Percentiles rank a stretch among this genome's conserved stretches.
These are phyloP conservation scores for Sarcodon sp. DNA, from an alignment of 768 basidiomycete species.

Conservation along the genomic window DNA sequence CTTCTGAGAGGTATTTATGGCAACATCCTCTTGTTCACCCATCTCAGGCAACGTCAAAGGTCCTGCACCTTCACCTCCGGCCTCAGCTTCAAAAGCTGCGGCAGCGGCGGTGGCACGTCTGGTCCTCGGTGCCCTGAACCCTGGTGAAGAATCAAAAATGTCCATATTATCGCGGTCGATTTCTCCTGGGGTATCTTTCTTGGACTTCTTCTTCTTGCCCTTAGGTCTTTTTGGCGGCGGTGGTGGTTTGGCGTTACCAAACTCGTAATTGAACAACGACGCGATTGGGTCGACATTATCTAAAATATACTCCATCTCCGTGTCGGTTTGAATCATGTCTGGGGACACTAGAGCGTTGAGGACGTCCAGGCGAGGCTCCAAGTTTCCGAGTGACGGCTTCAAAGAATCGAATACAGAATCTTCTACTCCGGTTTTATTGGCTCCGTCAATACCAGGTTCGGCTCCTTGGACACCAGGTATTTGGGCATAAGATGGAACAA, in stretches of 20 bases:
- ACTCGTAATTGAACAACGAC: constrained; percentile 57
- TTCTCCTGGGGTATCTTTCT: neutral
- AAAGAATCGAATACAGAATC: neutral
- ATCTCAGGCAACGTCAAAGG: constrained; percentile 1
- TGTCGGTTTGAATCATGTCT: constrained; percentile 37
- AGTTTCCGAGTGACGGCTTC: constrained; percentile 38
- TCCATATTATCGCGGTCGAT: neutral
- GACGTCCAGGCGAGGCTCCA: constrained; percentile 55
- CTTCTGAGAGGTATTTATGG: constrained; percentile 6
- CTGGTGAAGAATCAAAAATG: constrained; percentile 26
- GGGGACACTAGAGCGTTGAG: constrained; percentile 42
- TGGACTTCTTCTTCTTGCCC: constrained; percentile 5
- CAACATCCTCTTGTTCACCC: constrained; percentile 1
- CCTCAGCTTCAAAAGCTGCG: constrained; percentile 31
- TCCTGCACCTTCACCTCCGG: constrained; percentile 5
- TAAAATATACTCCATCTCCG: constrained; percentile 27
- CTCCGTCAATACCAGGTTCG: neutral
- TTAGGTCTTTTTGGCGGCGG: constrained; percentile 33
- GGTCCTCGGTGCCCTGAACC: constrained; percentile 37
- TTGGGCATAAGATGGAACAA: constrained; percentile 4
- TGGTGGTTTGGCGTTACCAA: constrained; percentile 47
- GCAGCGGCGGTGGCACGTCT: constrained; percentile 28
- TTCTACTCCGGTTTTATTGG: neutral
- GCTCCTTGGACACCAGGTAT: neutral
- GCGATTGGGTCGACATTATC: constrained; percentile 45